phyloP scores from a whole-genome alignment of 441 rosid genomes.

The Pelargonium exstipulatum region DNA sequence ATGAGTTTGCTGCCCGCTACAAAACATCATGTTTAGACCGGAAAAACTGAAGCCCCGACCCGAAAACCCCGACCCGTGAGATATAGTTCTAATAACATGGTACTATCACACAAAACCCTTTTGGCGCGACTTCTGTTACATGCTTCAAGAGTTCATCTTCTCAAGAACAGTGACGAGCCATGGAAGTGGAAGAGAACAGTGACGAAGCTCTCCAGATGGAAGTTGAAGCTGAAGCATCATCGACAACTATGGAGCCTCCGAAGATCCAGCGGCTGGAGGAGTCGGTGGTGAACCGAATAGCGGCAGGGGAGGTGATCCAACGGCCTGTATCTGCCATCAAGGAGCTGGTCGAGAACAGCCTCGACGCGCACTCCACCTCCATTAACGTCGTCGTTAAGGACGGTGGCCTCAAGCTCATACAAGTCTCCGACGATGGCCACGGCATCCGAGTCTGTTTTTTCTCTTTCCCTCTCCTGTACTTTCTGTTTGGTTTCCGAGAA shows the following conservation, averaged over 20 bases:
- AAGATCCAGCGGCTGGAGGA: conserved; percentile 71
- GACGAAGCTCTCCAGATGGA: conserved; percentile 22
- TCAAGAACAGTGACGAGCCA: neutral
- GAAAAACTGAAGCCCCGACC: no score
- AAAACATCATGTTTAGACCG: no score
- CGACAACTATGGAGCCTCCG: conserved; percentile 48
- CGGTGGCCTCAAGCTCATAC: conserved; percentile 94
- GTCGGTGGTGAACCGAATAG: conserved; percentile 86
- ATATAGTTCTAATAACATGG: no score
- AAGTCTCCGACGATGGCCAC: conserved; percentile 97
- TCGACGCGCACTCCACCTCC: conserved; percentile 75
- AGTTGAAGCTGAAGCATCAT: conserved; percentile 20
- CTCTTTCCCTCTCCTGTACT: neutral
- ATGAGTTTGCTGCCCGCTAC: no score
- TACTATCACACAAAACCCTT: no score
- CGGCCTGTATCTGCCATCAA: conserved; percentile 88
- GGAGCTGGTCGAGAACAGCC: conserved; percentile 90
- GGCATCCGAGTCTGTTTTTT: conserved; percentile 60
- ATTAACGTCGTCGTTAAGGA: conserved; percentile 72
- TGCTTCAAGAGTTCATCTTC: no score
- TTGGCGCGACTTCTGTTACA: no score
- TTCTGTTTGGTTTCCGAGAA: neutral
- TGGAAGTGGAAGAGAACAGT: conserved; percentile 12
- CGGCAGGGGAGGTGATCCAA: conserved; percentile 95
- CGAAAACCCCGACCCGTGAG: no score